Evolutionary conservation across 306 rosid genomes (phyloP).

Genomic region (Pterocarpus macrocarpus): DNA sequence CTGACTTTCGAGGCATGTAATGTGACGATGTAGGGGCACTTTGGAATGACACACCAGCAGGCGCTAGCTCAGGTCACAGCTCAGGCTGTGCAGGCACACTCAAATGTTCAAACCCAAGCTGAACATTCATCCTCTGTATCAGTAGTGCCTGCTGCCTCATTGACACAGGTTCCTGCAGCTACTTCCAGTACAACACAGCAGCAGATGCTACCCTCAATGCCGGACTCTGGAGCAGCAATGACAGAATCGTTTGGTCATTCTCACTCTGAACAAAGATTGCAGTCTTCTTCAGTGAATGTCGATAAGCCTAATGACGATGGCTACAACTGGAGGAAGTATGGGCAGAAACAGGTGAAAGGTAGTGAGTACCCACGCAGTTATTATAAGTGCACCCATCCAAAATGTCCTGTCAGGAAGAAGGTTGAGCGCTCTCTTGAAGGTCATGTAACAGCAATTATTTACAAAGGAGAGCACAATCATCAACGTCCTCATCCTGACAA

Average conservation of each 20-base stretch:
- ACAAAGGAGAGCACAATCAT: slow-evolving; percentile 86
- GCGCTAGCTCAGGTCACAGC: slow-evolving; percentile 73
- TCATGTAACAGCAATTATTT: slow-evolving; percentile 75
- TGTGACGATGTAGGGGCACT: slow-evolving; percentile 56
- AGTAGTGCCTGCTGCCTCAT: slow-evolving; percentile 42
- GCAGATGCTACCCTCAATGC: slow-evolving; percentile 40
- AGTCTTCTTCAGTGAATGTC: slow-evolving; percentile 52
- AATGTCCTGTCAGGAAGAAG: slow-evolving; percentile 86
- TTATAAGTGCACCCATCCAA: slow-evolving; percentile 76
- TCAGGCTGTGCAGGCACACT: slow-evolving; percentile 59
- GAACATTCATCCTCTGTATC: slow-evolving; percentile 55
- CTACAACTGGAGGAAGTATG: slow-evolving; percentile 86
- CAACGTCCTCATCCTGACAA: slow-evolving; percentile 59
- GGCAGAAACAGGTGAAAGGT: slow-evolving; percentile 91
- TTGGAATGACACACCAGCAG: slow-evolving; percentile 81
- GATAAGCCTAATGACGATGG: slow-evolving; percentile 82
- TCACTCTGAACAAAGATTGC: slow-evolving; percentile 58
- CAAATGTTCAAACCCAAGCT: slow-evolving; percentile 54
- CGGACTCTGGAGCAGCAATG: slow-evolving; percentile 19
- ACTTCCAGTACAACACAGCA: slow-evolving; percentile 45
- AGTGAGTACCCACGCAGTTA: slow-evolving; percentile 85
- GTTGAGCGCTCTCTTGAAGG: slow-evolving; percentile 87
- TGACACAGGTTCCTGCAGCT: slow-evolving; percentile 48
- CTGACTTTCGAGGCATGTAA: not conserved
- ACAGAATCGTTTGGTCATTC: slow-evolving; percentile 56